Conservation (phyloP, 345 rosid genomes). For the Excoecaria cochinchinensis region DNA sequence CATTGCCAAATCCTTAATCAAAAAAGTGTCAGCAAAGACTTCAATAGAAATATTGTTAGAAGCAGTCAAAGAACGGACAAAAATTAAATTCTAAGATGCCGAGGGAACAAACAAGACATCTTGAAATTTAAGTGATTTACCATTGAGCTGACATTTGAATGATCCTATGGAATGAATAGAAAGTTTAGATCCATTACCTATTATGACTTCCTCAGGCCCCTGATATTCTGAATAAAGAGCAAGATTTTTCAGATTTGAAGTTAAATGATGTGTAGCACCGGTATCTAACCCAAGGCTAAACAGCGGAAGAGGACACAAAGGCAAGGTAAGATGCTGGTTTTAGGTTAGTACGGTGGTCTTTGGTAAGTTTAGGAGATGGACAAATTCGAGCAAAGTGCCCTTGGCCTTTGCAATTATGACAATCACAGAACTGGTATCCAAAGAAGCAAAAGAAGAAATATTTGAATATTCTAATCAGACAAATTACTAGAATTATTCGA, state of each 20-base stretch:
- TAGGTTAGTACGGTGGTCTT: no score
- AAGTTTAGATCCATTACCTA: not conserved
- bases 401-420: no score
- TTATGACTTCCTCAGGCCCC: not conserved
- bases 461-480: no score
- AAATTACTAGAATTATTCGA: no score
- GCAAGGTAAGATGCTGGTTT: no score
- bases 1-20: not conserved
- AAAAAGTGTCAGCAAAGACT: not conserved
- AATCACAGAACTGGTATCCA: no score
- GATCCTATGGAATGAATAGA: not conserved
- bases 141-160: not conserved
- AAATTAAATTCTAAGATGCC: not conserved
- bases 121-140: not conserved
- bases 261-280: not conserved
- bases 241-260: no score
- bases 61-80: not conserved
- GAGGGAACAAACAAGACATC: not conserved
- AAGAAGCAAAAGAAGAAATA: no score
- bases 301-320: no score
- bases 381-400: no score
- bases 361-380: no score
- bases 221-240: not conserved
- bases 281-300: not conserved
- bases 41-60: not conserved